These are phyloP conservation scores for Lolium multiflorum DNA, from an alignment of 176 grass and related monocot genomes.

Conservation along the genomic window DNA sequence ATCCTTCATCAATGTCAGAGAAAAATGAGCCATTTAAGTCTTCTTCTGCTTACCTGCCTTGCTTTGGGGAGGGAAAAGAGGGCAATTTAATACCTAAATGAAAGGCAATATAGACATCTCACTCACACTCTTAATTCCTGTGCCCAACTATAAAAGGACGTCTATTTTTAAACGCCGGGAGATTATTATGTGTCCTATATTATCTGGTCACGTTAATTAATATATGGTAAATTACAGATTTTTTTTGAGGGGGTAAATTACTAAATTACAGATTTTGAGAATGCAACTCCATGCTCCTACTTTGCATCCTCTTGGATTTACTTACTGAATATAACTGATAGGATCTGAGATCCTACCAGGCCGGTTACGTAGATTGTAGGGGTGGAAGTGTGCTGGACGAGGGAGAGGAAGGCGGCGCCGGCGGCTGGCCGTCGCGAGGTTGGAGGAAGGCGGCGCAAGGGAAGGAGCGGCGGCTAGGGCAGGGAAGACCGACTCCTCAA, in stretches of 20 bases:
- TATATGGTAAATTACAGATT: not conserved
- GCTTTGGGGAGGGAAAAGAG: not conserved
- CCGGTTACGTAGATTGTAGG: too few relatives aligned
- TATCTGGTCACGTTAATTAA: conserved; percentile 1
- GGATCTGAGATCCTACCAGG: too few relatives aligned
- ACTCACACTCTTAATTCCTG: not conserved
- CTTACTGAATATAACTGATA: not conserved
- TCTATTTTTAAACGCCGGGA: not conserved
- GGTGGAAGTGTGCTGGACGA: too few relatives aligned
- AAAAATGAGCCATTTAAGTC: not conserved
- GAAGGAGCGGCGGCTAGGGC: too few relatives aligned
- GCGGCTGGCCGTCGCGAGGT: too few relatives aligned
- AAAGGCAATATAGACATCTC: conserved; percentile 1
- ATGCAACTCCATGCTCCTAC: conserved; percentile 1
- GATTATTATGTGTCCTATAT: not conserved
- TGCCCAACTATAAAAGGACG: not conserved
- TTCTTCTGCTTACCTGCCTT: not conserved
- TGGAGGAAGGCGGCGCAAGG: too few relatives aligned
- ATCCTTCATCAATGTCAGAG: not conserved
- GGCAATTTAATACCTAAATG: conserved; percentile 13
- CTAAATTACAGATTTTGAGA: not conserved
- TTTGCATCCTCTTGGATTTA: conserved; percentile 23
- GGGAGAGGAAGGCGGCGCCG: too few relatives aligned
- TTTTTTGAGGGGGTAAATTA: too few relatives aligned
- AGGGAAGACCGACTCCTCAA: too few relatives aligned